phyloP scores from a whole-genome alignment of 2,329 filamentous ascomycete species.

The Dryadomyces quercus-mongolicae region DNA sequence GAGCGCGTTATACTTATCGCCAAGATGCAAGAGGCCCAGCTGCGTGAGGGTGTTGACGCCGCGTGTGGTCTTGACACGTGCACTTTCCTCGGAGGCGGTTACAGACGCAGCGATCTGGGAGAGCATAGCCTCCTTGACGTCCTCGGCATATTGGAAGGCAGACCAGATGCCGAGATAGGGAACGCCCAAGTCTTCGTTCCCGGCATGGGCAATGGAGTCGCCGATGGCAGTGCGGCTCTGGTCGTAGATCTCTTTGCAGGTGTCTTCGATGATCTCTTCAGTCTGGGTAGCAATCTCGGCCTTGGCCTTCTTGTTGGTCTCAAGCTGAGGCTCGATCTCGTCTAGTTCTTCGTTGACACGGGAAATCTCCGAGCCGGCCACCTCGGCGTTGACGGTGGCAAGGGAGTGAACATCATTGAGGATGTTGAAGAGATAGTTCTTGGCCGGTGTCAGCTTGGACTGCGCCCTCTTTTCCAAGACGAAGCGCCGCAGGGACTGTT shows the following conservation, averaged over 20 bases:
- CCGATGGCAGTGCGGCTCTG: conserved; percentile 67
- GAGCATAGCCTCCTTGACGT: conserved; percentile 84
- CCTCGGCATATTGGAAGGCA: conserved; percentile 86
- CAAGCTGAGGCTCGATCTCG: conserved; percentile 73
- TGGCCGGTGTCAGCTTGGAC: conserved; percentile 89
- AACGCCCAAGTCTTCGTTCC: conserved; percentile 67
- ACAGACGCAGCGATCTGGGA: conserved; percentile 75
- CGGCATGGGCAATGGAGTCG: conserved; percentile 63
- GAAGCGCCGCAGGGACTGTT: conserved; percentile 80
- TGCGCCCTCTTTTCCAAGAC: conserved; percentile 91
- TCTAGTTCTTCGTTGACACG: conserved; percentile 69
- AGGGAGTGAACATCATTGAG: conserved; percentile 76
- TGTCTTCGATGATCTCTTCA: conserved; percentile 71
- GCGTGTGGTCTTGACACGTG: conserved; percentile 61
- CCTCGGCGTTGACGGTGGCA: conserved; percentile 75
- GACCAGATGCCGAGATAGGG: conserved; percentile 76
- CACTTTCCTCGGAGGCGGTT: conserved; percentile 69
- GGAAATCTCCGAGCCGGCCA: conserved; percentile 74
- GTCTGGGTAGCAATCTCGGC: conserved; percentile 70
- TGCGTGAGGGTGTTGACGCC: conserved; percentile 84
- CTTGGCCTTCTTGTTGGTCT: conserved; percentile 70
- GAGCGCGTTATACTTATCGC: conserved; percentile 73
- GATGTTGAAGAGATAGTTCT: conserved; percentile 90
- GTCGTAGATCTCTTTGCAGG: conserved; percentile 75
- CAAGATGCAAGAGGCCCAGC: conserved; percentile 77